Evolutionary conservation across 108 stramenopile species (phyloP), one percentile per base, ranked within the genome.

Genomic region (Cyclotella atomus): DNA sequence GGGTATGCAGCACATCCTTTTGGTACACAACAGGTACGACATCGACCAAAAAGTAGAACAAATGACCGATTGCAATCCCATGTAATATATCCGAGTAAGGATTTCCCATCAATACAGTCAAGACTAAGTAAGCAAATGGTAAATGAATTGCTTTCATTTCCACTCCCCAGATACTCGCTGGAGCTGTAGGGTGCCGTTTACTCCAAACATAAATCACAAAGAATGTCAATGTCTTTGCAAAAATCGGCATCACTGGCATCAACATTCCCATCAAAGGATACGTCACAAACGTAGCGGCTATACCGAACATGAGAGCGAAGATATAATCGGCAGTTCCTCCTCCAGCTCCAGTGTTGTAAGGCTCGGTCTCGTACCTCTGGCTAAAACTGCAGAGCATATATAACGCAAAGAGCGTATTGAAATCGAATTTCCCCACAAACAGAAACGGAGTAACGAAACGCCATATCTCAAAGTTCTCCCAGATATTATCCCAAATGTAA

Each of bases 301-400:
- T 77, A 2, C 86, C 91, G 45, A 95, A 81, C 68, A 92, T 54
- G 50, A 90, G 30, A 60, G 86, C 85, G 69, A 88, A 89, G 2
- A 66, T 79, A 61, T 88, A 86, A 79, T 88, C 85, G 8, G 87
- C 81, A 16, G 87, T 88, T 23, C 83, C 81, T 14, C 89, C 89
- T 43, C 91, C 91, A 0, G 86, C 96, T 17, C 96, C 96, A 16
- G 93, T 96, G 75, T 96, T 95, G 87, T 89, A 92, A 7, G 94
- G 91, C 20, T 88, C 90, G 53, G 59, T 50, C 65, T 95, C 94
- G 76, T 95, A 92, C 67, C 87, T 68, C 60, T 89, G 78, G 38
- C 83, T 84, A 62, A 89, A 92, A 27, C 70, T 75, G 7, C 85
- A 76, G 55, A 91, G 46, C 89, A 90, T 85, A 59, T 88, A 91